Conservation (phyloP, 257 asterid species). For the Perilla frutescens region DNA sequence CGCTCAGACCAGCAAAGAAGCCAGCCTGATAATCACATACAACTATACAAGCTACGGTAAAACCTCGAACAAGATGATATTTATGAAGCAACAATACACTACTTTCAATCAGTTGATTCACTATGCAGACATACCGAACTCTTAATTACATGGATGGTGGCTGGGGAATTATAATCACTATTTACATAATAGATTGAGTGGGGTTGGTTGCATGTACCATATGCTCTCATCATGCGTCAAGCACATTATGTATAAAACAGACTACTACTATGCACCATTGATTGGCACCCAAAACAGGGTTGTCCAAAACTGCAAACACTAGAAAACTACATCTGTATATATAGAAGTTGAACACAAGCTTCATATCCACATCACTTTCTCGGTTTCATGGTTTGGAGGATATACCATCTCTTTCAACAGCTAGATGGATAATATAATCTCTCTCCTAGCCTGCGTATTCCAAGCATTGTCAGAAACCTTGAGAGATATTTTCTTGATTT, state of each 20-base stretch:
- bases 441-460: slow-evolving; percentile 3
- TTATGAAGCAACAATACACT: slow-evolving; percentile 2
- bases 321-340: slow-evolving; percentile 9
- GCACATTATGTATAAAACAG: neutral
- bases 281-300: neutral
- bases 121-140: neutral
- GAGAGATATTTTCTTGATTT: too few relatives aligned
- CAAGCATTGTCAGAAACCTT: neutral
- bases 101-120: neutral
- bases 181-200: slow-evolving; percentile 7
- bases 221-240: neutral
- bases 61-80: neutral
- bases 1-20: too few relatives aligned
- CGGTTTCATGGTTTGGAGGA: neutral
- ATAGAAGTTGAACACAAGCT: neutral
- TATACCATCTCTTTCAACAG: neutral
- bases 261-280: slow-evolving; percentile 17
- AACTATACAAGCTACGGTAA: too few relatives aligned
- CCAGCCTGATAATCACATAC: too few relatives aligned
- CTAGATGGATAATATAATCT: slow-evolving; percentile 2
- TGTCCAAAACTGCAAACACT: neutral
- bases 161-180: neutral
- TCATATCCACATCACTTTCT: neutral
- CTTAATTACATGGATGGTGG: slow-evolving; percentile 15
- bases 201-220: slow-evolving; percentile 10